Conservation (phyloP, 768 basidiomycete species). For the Boletus sp. region DNA sequence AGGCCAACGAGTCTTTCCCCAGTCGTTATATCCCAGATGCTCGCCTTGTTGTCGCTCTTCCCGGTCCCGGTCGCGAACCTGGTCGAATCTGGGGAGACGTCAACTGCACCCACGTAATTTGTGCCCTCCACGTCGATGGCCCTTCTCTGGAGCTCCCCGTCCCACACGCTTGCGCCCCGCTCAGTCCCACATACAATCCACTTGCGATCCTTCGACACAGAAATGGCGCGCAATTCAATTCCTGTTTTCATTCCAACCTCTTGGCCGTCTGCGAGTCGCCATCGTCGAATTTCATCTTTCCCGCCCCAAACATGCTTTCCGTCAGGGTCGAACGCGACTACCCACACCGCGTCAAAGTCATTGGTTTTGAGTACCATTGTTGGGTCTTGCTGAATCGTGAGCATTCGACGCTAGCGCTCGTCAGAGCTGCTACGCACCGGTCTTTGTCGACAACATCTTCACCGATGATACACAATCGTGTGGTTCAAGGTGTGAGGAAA, state of each 20-base stretch:
- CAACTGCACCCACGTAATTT: too few relatives aligned
- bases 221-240: background rate
- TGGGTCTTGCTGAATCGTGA: background rate
- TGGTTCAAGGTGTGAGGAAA: background rate
- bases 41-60: background rate
- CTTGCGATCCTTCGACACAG: background rate
- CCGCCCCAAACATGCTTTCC: background rate
- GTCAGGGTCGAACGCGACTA: background rate
- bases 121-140: too few relatives aligned
- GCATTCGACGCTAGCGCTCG: background rate
- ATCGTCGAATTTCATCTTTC: background rate
- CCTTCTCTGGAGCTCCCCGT: background rate
- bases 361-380: background rate
- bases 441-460: background rate
- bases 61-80: background rate
- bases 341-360: fast-evolving
- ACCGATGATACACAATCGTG: background rate
- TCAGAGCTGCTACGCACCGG: background rate
- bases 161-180: background rate
- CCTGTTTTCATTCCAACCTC: background rate
- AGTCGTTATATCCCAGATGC: background rate
- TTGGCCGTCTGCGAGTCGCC: background rate
- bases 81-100: background rate
- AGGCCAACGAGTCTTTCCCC: background rate
- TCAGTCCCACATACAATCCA: background rate